phyloP scores from a whole-genome alignment of 2,329 filamentous ascomycete genomes.

The Acephala macrosclerotiorum region DNA sequence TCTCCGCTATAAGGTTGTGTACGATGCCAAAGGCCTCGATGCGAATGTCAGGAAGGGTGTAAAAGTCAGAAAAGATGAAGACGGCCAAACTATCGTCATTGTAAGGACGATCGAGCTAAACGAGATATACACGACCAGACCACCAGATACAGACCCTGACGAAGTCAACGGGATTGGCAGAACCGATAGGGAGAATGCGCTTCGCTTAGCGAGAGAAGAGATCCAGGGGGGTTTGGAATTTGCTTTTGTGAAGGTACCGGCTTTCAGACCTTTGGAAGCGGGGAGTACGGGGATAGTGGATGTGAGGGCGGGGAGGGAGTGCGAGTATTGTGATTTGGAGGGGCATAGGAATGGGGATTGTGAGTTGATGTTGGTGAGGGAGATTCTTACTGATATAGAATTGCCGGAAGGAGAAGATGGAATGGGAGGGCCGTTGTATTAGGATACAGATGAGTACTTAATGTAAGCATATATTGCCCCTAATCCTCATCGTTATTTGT shows the following conservation, averaged over 20 bases:
- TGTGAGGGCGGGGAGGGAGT: background rate
- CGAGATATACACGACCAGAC: background rate
- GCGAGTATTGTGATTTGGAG: background rate
- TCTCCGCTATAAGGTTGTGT: background rate
- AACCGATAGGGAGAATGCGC: background rate
- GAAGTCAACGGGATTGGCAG: background rate
- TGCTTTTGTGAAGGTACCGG: background rate
- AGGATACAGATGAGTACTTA: background rate
- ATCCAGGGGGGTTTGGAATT: constrained; percentile 1
- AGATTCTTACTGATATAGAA: background rate
- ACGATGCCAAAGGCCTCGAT: background rate
- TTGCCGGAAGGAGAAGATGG: background rate
- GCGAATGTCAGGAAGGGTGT: background rate
- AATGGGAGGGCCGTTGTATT: background rate
- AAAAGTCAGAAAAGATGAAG: background rate
- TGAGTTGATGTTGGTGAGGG: background rate
- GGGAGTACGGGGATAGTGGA: background rate
- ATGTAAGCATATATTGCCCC: too few relatives aligned
- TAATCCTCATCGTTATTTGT: too few relatives aligned
- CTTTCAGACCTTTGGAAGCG: background rate
- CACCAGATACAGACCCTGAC: background rate
- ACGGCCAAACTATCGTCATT: background rate
- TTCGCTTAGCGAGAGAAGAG: constrained; percentile 10
- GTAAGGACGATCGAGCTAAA: background rate
- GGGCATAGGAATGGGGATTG: constrained; percentile 9